Evolutionary conservation across 2,329 filamentous ascomycete species (phyloP), one percentile per base, ranked within the genome.

Genomic region (Cercospora canescens): DNA sequence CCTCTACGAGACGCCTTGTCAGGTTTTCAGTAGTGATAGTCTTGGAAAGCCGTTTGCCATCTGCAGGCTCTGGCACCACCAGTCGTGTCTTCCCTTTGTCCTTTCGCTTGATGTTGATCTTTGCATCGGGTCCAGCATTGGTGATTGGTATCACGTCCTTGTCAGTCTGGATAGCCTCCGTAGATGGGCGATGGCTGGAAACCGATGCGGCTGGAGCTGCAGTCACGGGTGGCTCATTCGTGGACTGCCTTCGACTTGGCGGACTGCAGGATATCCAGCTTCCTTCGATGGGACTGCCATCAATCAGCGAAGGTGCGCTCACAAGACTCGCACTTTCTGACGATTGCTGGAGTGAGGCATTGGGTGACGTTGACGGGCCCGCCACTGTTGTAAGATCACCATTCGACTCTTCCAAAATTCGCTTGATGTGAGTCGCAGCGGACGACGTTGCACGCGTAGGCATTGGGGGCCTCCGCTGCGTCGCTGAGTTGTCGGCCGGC

Each of bases 371-470:
- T 30, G 62, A 48, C 12, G 34, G 60, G 7, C 45, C 62, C 18
- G 60, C 63, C 18, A 63, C 59, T 4, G 35, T 48, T 45, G 28
- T 61, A 50, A 64, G 39, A 12, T 63, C 63, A n/a, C 57, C 55
- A 52, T 74, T 72, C 1, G 69, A 70, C 71, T 85, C 83, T 73
- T 84, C 83, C 8, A 85, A 71, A 26, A 76, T 74, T 9, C 83
- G 79, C 59, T 79, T 81, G 48, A 85, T 83, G 58, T 81, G 79
- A 3, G 81, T 80, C 3, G 83, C 83, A 65, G 81, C 76, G 35
- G 79, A 84, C 3, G 81, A 80, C 16, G 75, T 77, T 60, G 82
- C 80, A 65, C 83, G 76, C 16, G 76, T 72, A 28, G 82, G 82
- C 79, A 85, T 81, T n/a, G 75, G 76, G 12, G 83, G 83, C 71